Conservation (phyloP, 2,329 filamentous ascomycete genomes). For the Amauroascus verrucosus region DNA sequence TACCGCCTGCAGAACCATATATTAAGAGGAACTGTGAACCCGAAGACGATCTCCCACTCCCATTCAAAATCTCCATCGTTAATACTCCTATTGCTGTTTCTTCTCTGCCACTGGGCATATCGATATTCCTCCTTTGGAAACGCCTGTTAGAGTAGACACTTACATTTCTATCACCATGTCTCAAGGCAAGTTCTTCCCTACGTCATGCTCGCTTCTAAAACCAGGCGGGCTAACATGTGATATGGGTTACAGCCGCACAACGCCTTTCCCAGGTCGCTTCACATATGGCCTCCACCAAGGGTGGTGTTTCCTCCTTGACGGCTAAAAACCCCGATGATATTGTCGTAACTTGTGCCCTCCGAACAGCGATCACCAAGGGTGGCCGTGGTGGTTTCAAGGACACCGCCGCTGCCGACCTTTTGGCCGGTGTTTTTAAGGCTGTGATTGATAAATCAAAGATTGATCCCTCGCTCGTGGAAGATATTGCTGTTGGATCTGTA, state of each 20-base stretch:
- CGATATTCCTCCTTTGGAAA: background rate
- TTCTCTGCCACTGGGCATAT: background rate
- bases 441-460: constrained; percentile 78
- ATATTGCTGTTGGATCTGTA: constrained; percentile 84
- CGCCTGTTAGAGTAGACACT: background rate
- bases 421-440: constrained; percentile 71
- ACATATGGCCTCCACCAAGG: constrained; percentile 40
- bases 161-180: constrained; percentile 29
- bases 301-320: constrained; percentile 28
- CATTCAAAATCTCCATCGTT: background rate
- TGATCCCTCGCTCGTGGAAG: constrained; percentile 78
- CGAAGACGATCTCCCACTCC: background rate
- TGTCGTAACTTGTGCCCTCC: constrained; percentile 84
- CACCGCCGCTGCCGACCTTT: constrained; percentile 73
- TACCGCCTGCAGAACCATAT: background rate
- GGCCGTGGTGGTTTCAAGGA: constrained; percentile 95
- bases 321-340: constrained; percentile 55
- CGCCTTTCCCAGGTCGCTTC: constrained; percentile 50
- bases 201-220: constrained; percentile 3
- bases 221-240: constrained; percentile 19
- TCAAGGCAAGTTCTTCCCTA: constrained; percentile 27
- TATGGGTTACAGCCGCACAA: constrained; percentile 40
- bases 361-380: constrained; percentile 84
- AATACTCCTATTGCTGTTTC: background rate
- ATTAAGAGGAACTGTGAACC: constrained; percentile 14